Evolutionary conservation across 1,284 basidiomycete genomes (phyloP).

Genomic region (Pulveroboletus sp.): DNA sequence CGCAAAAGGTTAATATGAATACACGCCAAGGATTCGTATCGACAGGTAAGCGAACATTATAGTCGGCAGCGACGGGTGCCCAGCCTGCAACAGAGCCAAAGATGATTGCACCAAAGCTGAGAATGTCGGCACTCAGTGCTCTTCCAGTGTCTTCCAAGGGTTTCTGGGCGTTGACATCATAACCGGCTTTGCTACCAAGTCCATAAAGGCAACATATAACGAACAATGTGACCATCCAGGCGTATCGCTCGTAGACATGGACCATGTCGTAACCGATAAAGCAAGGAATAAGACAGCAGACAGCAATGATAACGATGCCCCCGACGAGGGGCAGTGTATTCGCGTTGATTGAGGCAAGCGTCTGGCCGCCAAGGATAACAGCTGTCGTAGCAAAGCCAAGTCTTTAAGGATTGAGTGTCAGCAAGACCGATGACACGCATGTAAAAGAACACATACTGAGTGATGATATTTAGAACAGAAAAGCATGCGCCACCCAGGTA

Average conservation of each 20-base stretch:
- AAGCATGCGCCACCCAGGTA: slow-evolving; percentile 58
- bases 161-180: slow-evolving; percentile 48
- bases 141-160: slow-evolving; percentile 47
- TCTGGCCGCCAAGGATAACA: slow-evolving; percentile 52
- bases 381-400: slow-evolving; percentile 48
- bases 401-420: slow-evolving; percentile 28
- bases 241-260: slow-evolving; percentile 61
- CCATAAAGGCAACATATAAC: slow-evolving; percentile 60
- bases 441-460: slow-evolving; percentile 41
- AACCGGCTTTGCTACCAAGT: slow-evolving; percentile 53
- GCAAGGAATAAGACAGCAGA: slow-evolving; percentile 49
- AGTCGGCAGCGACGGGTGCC: slow-evolving; percentile 55
- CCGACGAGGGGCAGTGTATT: slow-evolving; percentile 46
- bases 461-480: slow-evolving; percentile 59
- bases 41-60: slow-evolving; percentile 53
- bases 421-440: not conserved
- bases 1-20: slow-evolving; percentile 57
- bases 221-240: slow-evolving; percentile 58
- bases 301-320: slow-evolving; percentile 47
- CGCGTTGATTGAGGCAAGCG: slow-evolving; percentile 45
- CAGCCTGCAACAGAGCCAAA: slow-evolving; percentile 56
- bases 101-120: slow-evolving; percentile 60
- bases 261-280: slow-evolving; percentile 55
- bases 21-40: slow-evolving; percentile 48
- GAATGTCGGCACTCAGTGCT: slow-evolving; percentile 46